Evolutionary conservation across 306 rosid species (phyloP).

Genomic region (Urtica urens): DNA sequence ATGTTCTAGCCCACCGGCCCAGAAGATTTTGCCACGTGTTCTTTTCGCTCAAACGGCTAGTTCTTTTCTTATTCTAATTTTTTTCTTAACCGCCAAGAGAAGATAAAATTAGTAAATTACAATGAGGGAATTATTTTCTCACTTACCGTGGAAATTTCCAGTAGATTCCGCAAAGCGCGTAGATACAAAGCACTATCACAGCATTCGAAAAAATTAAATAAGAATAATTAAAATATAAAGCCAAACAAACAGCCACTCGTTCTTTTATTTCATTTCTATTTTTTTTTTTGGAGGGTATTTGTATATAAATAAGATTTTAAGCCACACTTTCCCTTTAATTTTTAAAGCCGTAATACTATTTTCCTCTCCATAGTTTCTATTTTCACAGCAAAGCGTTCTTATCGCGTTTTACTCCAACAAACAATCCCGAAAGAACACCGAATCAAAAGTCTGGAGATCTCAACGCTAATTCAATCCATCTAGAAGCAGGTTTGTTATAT

Average conservation of each 20-base stretch:
- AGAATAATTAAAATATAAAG: not conserved
- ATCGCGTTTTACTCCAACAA: not conserved
- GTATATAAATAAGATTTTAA: not conserved
- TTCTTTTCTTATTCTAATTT: slow-evolving; percentile 11
- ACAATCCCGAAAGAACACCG: not conserved
- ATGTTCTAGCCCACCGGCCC: slow-evolving; percentile 2
- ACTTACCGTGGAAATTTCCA: slow-evolving; percentile 37
- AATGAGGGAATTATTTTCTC: not conserved
- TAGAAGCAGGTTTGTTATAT: not conserved
- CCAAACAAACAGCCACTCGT: not conserved
- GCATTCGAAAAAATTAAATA: not conserved
- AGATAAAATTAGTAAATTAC: not conserved
- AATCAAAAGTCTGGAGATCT: not conserved
- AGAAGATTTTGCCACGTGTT: slow-evolving; percentile 36
- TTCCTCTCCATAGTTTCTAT: not conserved
- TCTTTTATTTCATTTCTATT: too few species aligned
- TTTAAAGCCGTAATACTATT: not conserved
- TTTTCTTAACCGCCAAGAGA: slow-evolving; percentile 50
- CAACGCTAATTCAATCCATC: not conserved
- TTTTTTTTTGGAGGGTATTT: not conserved
- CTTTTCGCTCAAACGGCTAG: slow-evolving; percentile 61
- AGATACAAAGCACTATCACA: slow-evolving; percentile 5
- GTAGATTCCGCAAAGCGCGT: slow-evolving; percentile 39
- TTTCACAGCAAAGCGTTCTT: slow-evolving; percentile 1
- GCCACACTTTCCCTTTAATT: not conserved